phyloP scores from a whole-genome alignment of 257 asterid genomes.

The Orobanche coerulescens region DNA sequence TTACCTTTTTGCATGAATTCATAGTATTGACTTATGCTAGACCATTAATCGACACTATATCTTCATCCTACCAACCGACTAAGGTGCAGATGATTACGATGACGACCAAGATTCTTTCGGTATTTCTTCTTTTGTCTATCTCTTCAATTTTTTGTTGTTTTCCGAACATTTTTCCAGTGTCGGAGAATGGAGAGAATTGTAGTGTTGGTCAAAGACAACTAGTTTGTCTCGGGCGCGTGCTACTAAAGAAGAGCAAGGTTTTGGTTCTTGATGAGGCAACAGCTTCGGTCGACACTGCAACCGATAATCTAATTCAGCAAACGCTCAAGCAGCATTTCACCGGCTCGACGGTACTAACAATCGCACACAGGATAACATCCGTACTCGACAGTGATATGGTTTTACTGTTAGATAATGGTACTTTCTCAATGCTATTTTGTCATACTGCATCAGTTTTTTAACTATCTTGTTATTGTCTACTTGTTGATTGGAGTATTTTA shows the following conservation, averaged over 20 bases:
- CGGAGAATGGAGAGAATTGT: conserved; percentile 96
- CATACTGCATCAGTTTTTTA: neutral
- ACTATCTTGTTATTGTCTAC: neutral
- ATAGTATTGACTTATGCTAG: no score
- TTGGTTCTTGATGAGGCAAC: conserved; percentile 95
- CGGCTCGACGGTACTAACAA: conserved; percentile 65
- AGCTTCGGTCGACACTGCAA: conserved; percentile 97
- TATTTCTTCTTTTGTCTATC: neutral
- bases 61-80: no score
- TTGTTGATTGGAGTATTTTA: neutral
- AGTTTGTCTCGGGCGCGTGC: conserved; percentile 89
- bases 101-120: no score
- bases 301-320: conserved; percentile 76
- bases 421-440: neutral
- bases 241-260: conserved; percentile 75
- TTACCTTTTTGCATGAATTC: no score
- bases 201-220: conserved; percentile 92
- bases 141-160: neutral
- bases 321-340: conserved; percentile 60
- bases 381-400: conserved; percentile 63
- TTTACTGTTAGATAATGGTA: conserved; percentile 64
- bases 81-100: no score
- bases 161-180: conserved; percentile 35
- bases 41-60: no score
- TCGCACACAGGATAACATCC: conserved; percentile 87